A percentile compares a stretch with the other conserved stretches of the same genome.
Conservation (phyloP, 2,329 filamentous ascomycete species). For the Thelonectria olida region DNA sequence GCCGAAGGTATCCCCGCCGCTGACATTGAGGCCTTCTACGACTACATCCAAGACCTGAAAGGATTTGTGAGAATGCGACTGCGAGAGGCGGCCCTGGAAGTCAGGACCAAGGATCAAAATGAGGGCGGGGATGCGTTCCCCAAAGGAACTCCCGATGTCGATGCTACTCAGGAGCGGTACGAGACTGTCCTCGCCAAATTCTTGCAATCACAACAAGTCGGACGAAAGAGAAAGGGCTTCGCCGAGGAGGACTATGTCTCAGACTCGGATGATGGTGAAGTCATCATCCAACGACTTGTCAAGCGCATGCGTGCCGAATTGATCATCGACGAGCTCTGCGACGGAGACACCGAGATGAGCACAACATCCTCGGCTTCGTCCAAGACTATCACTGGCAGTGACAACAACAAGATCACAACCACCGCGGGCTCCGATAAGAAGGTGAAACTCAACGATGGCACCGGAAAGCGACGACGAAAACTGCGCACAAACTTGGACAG, state of each 20-base stretch:
- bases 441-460: slow-evolving; percentile 56
- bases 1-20: slow-evolving; percentile 74
- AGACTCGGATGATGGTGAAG: slow-evolving; percentile 57
- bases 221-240: slow-evolving; percentile 59
- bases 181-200: slow-evolving; percentile 64
- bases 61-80: slow-evolving; percentile 77
- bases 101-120: slow-evolving; percentile 66
- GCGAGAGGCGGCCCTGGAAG: slow-evolving; percentile 69
- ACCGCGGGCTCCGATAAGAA: slow-evolving; percentile 49
- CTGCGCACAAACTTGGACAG: slow-evolving; percentile 56
- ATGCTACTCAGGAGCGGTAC: slow-evolving; percentile 62
- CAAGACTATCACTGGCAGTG: slow-evolving; percentile 41
- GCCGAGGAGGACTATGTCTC: slow-evolving; percentile 63
- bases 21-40: slow-evolving; percentile 75
- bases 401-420: slow-evolving; percentile 36
- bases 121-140: slow-evolving; percentile 59
- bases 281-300: slow-evolving; percentile 64
- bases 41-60: slow-evolving; percentile 83
- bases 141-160: slow-evolving; percentile 56
- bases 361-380: slow-evolving; percentile 43
- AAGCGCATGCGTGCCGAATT: slow-evolving; percentile 72
- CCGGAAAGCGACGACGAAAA: slow-evolving; percentile 63
- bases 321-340: slow-evolving; percentile 64
- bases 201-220: slow-evolving; percentile 46
- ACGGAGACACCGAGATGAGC: slow-evolving; percentile 51